Evolutionary conservation across 2,329 filamentous ascomycete genomes (phyloP).

Genomic region (Diaporthe sp.): DNA sequence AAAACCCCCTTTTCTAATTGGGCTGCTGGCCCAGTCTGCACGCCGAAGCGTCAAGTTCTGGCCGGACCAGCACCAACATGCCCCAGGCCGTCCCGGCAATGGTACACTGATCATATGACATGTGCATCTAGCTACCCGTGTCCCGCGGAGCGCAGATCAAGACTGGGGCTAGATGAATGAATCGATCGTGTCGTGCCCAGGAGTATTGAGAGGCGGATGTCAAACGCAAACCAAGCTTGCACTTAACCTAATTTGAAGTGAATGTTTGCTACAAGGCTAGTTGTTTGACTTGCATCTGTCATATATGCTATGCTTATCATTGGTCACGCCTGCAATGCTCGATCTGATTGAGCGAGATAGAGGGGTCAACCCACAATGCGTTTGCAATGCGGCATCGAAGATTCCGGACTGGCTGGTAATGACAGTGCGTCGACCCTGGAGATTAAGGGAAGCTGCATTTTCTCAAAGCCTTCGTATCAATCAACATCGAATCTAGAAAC

Average conservation of each 20-base stretch:
- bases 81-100: background rate
- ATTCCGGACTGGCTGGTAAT: background rate
- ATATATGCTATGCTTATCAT: background rate
- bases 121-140: background rate
- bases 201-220: too few relatives aligned
- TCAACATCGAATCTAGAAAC: background rate
- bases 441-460: constrained; percentile 14
- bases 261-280: background rate
- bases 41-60: too few relatives aligned
- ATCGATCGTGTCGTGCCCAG: too few relatives aligned
- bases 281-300: background rate
- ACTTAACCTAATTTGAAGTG: background rate
- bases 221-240: background rate
- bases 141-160: background rate
- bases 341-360: background rate
- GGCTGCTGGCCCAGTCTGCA: background rate
- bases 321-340: background rate
- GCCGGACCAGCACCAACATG: background rate
- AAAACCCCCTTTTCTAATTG: background rate
- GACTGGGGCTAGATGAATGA: background rate
- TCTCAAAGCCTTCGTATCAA: background rate
- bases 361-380: background rate
- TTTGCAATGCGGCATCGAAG: background rate
- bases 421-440: too few relatives aligned
- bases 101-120: background rate